Evolutionary conservation across 441 rosid species (phyloP).

Genomic region (Melastoma candidum): DNA sequence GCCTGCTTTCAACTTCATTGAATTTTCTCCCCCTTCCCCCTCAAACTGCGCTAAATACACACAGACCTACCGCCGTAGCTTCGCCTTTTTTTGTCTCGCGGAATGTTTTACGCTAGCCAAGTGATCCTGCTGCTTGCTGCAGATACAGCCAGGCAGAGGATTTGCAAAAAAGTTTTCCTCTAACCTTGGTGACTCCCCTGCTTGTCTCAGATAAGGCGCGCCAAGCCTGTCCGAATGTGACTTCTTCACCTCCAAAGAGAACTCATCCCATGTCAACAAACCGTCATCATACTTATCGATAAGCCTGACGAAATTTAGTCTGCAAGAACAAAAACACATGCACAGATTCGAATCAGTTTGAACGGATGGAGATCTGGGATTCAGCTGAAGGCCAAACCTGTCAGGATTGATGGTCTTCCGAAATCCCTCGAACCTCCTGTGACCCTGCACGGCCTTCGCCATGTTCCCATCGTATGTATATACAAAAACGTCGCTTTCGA

Average conservation of each 20-base stretch:
- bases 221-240: slow-evolving; percentile 59
- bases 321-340: slow-evolving; percentile 21
- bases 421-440: slow-evolving; percentile 77
- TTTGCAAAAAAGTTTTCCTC: slow-evolving; percentile 94
- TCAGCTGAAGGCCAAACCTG: slow-evolving; percentile 32
- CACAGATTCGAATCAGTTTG: background rate
- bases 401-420: slow-evolving; percentile 81
- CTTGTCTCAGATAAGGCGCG: slow-evolving; percentile 54
- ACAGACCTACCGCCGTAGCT: slow-evolving; percentile 22
- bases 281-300: slow-evolving; percentile 70
- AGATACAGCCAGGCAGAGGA: slow-evolving; percentile 82
- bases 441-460: slow-evolving; percentile 99
- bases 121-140: slow-evolving; percentile 34
- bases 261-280: slow-evolving; percentile 55
- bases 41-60: background rate
- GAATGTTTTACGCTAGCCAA: slow-evolving; percentile 16
- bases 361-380: background rate
- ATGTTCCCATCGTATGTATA: slow-evolving; percentile 89
- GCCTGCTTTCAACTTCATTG: background rate
- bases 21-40: slow-evolving; percentile 8
- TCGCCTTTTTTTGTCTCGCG: slow-evolving; percentile 14
- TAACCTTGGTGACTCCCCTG: slow-evolving; percentile 57
- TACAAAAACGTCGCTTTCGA: slow-evolving; percentile 83
- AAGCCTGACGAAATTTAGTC: slow-evolving; percentile 54
- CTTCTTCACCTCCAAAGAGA: slow-evolving; percentile 53